Base-by-base conservation (phyloP, 768 basidiomycete species). In the Mycena filopes region DNA sequence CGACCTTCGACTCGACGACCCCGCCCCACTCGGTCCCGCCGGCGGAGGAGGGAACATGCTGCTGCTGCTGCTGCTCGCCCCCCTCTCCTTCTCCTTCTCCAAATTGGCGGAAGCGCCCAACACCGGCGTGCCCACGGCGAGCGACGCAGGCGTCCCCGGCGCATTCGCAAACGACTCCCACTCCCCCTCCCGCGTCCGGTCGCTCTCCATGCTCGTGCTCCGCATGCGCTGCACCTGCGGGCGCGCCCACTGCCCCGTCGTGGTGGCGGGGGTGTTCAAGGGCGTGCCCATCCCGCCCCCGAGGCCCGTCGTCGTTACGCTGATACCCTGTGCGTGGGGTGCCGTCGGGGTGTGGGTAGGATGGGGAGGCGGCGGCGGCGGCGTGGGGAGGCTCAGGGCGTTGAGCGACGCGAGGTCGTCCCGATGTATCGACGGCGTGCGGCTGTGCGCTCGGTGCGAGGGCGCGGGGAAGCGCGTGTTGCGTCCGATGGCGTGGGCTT, bases 401-500 rank as follows among this genome's bases (percentile, higher is more conserved):
- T 96, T 81, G 51, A 83, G 82, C 31, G 90, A 89, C 29, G 90
- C 89, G 33, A 88, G 87, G 66, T 49, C 53, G 18, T 48, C 33
- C 5, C 21, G 49, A 38, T 53, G 56, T 18, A 60, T 46, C 12
- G 46, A 49, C 2, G 65, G 55, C 10, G 65, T 66, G 48, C 65
- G 65, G 63, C 53, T 68, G 63, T 56, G 63, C 18, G 89, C 92
- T 8, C 91, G 90, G 69, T 89, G 83, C 11, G 48, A 10, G 23
- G 29, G 31, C n/a, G 20, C 26, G 33, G 87, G 77, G 83, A 95
- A 88, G 56, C 91, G 87, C 15, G 89, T 86, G 73, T 97, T 97
- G 79, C 92, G 94, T 28, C 95, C 95, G 9, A 98, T 86, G 2
- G 96, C 93, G 70, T 98, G 94, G 10, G 92, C 92, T 74, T 97